phyloP scores from a whole-genome alignment of 345 rosid genomes.

The Atalantia buxifolia region DNA sequence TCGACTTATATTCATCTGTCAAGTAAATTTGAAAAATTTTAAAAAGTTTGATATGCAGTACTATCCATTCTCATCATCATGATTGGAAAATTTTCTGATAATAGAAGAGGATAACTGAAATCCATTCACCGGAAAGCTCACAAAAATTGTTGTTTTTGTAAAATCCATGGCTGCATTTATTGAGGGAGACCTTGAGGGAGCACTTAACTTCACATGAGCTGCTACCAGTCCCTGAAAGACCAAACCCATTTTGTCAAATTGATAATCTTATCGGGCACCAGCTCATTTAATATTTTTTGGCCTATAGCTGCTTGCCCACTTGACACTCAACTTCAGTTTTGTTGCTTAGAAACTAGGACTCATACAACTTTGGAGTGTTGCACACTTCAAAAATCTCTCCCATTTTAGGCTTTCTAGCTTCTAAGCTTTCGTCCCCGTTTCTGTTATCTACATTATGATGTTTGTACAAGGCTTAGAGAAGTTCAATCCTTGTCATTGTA shows the following conservation, averaged over 20 bases:
- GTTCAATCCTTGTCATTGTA: not conserved
- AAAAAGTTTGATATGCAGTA: not conserved
- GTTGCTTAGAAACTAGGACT: not conserved
- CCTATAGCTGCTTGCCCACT: not conserved
- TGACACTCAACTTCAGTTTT: not conserved
- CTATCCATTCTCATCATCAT: not conserved
- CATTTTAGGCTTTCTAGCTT: not conserved
- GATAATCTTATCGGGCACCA: not conserved
- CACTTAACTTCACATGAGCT: not conserved
- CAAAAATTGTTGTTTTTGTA: not conserved
- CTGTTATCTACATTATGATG: not conserved
- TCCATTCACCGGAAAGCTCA: not conserved
- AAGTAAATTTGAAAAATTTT: not conserved
- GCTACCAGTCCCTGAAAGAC: not conserved
- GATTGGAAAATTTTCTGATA: not conserved
- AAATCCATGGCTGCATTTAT: conserved; percentile 2
- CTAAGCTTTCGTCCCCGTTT: not conserved
- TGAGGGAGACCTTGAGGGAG: not conserved
- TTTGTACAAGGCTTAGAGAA: not conserved
- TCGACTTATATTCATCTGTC: too few relatives aligned
- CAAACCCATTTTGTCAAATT: conserved; percentile 9
- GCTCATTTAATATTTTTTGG: not conserved
- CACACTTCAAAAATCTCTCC: not conserved
- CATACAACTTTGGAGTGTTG: not conserved
- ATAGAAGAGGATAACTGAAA: not conserved